Evolutionary conservation across 345 rosid species (phyloP), one percentile per base, ranked within the genome.

Genomic region (Eutrema yunnanense): DNA sequence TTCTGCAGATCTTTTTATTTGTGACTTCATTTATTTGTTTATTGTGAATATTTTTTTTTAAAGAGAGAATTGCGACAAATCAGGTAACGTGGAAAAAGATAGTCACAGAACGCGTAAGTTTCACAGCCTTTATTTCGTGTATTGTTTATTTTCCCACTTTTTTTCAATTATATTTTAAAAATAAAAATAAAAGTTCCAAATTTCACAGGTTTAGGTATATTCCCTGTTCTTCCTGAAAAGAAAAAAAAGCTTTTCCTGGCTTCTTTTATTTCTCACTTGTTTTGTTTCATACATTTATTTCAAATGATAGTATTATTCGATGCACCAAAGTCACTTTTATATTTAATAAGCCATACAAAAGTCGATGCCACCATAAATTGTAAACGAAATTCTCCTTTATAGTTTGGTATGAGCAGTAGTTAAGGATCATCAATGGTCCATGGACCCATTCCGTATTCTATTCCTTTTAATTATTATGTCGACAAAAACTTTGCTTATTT

Each of bases 71-170:
- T 52, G 74, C 51, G 59, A 75, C 80, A 80, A 75, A 80, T 80
- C 80, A 75, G 77, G 82, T 32, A 71, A 72, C 55, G 46, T 48
- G 54, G 82, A 66, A 44, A 75, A 46, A 19, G 73, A 67, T 65
- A 66, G 71, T 75, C 40, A 52, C 60, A 58, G 67, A 72, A 30
- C 55, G 41, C 11, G 72, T 71, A 48, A 52, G 34, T 49, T 44
- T 47, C 72, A 57, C 62, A 49, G 16, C 61, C 30, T 14, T 26
- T 7, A 11, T 60, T 60, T 60, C 48, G 73, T 51, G 55, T 60
- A 44, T 42, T 67, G 11, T 58, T 58, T 50, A 13, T 38, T 67
- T 67, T 58, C 61, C 34, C 10, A 10, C n/a, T 2, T 22, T 16
- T 52, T 62, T 57, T 6, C 34, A 7, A 53, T 22, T 72, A 53